Percentiles rank a stretch among this genome's conserved stretches.
phyloP scores from a whole-genome alignment of 2,329 filamentous ascomycete genomes.

The Ilyonectria mors-panacis region DNA sequence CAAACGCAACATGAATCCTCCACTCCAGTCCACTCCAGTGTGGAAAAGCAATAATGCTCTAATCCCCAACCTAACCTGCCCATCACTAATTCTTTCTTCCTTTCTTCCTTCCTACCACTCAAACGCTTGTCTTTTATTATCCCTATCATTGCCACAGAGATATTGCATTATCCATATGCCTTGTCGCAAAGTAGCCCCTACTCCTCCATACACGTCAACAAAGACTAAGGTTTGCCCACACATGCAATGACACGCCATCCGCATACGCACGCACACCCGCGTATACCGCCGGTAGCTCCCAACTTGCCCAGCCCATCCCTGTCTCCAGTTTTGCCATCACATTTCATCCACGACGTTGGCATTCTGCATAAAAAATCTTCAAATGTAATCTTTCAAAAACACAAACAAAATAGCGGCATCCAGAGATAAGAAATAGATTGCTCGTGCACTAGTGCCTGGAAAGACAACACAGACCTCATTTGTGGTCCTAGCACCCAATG shows the following conservation, averaged over 20 bases:
- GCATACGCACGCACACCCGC: constrained; percentile 11
- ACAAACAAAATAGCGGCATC: not conserved
- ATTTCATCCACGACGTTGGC: constrained; percentile 6
- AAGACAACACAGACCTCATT: not conserved
- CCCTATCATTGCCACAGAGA: not conserved
- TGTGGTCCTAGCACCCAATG: not conserved
- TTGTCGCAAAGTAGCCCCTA: no score
- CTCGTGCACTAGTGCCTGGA: not conserved
- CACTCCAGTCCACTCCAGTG: no score
- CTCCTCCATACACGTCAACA: constrained; percentile 1
- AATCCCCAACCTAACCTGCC: not conserved
- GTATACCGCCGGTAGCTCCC: not conserved
- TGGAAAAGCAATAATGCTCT: not conserved
- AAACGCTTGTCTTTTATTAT: not conserved
- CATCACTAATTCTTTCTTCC: not conserved
- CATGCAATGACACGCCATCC: constrained; percentile 40
- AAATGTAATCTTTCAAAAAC: not conserved
- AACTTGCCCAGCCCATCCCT: constrained; percentile 10
- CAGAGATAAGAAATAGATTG: not conserved
- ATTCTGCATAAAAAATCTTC: not conserved
- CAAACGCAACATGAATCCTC: not conserved
- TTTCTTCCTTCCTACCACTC: not conserved
- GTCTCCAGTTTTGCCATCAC: not conserved
- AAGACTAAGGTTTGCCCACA: constrained; percentile 25
- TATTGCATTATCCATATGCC: not conserved